Base-by-base conservation (phyloP, 1,284 basidiomycete species). In the Ustilago lituana region DNA sequence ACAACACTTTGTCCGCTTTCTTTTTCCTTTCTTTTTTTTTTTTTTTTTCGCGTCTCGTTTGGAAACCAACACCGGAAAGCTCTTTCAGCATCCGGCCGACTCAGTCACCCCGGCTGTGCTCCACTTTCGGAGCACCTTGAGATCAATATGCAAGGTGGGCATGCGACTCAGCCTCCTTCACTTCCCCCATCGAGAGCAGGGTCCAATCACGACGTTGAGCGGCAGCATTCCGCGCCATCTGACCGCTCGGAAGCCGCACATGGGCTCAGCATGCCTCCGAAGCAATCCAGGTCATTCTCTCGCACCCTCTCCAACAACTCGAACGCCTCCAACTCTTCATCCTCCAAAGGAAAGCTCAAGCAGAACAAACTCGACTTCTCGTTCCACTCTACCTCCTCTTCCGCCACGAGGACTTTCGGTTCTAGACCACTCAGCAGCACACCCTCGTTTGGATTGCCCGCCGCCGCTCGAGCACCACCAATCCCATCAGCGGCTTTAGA, bases 361-460 rank as follows among this genome's bases (percentile, higher is more conserved):
- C 69, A 72, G 49, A 61, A 63, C 52, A 72, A 62, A 43, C 69
- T 72, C 40, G 60, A 61, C 44, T 72, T 72, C 37, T 58, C 59
- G 1, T 62, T 72, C 7, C 55, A 61, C 38, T 72, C 66, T 38
- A 67, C 66, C 15, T 27, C 47, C 19, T 39, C 55, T 7, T 32
- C 48, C 5, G 19, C 33, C 2, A n/a, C 49, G 3, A 35, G 33
- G 10, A 22, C 47, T 0, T 38, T 50, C 11, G 59, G 22, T 15
- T 51, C 59, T 1, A 56, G 65, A 11, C 64, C 51, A 15, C 44
- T 68, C 14, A 68, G 59, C 37, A 41, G 31, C 24, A 73, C 65
- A 2, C 64, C 60, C 33, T 60, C 68, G 3, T 66, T 68, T 20
- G 43, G 43, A 14, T 33, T 67, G 7, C 53, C 65, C 1, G 23